These are phyloP conservation scores for Incumbomyces delicatus DNA, from an alignment of 2,329 filamentous ascomycete genomes.

Conservation along the genomic window DNA sequence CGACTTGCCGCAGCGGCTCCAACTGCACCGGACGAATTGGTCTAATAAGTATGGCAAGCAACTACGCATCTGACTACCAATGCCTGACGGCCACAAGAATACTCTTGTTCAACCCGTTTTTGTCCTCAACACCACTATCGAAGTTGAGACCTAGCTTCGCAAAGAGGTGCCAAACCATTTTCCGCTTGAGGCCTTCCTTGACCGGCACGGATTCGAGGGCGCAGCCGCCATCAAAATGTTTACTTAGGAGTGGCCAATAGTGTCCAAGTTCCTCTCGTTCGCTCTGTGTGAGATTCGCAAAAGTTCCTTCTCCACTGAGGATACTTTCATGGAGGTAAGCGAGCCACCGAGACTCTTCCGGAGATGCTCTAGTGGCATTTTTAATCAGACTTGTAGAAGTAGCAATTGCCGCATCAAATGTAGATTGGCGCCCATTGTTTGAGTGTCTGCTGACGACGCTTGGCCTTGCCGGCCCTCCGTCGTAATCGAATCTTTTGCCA, in stretches of 20 bases:
- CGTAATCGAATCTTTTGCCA: slow-evolving; percentile 3
- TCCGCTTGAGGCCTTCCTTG: slow-evolving; percentile 78
- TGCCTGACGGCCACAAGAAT: slow-evolving; percentile 16
- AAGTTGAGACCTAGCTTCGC: slow-evolving; percentile 52
- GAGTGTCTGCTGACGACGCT: slow-evolving; percentile 16
- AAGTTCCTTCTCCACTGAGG: not conserved
- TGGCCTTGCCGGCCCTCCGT: slow-evolving; percentile 10
- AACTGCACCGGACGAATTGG: no score
- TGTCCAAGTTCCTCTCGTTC: slow-evolving; percentile 45
- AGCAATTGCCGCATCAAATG: slow-evolving; percentile 8
- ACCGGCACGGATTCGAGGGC: slow-evolving; percentile 78
- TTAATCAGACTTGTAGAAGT: slow-evolving; percentile 47
- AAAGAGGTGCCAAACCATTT: slow-evolving; percentile 47
- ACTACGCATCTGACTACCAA: slow-evolving; percentile 10
- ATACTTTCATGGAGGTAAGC: slow-evolving; percentile 29
- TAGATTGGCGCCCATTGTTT: slow-evolving; percentile 14
- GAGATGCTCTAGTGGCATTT: slow-evolving; percentile 67
- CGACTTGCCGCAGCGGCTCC: no score
- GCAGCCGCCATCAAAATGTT: slow-evolving; percentile 79
- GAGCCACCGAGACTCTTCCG: slow-evolving; percentile 64
- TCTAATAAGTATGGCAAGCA: no score
- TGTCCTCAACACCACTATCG: slow-evolving; percentile 15
- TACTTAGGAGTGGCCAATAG: slow-evolving; percentile 64
- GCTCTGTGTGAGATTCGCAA: slow-evolving; percentile 25
- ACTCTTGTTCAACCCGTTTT: slow-evolving; percentile 15